Evolutionary conservation across 495 filamentous ascomycete genomes (phyloP).

Genomic region (Aspergillus panamensis): DNA sequence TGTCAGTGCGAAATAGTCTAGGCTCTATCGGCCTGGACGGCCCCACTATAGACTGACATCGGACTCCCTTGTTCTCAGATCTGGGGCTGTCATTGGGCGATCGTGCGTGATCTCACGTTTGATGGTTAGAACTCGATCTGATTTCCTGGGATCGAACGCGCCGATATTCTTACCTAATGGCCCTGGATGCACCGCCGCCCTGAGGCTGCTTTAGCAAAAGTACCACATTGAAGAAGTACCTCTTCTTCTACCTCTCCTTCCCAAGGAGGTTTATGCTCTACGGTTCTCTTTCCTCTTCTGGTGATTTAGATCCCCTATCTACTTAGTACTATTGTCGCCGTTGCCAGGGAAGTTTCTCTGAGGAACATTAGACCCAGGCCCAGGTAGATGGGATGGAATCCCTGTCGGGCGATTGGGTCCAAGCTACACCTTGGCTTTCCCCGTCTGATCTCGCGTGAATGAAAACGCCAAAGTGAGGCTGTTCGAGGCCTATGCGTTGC

Average conservation of each 20-base stretch:
- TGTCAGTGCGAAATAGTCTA: conserved; percentile 11
- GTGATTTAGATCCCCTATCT: background rate
- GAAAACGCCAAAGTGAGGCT: background rate
- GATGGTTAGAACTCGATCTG: conserved; percentile 15
- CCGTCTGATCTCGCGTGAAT: background rate
- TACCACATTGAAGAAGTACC: conserved; percentile 5
- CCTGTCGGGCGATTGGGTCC: background rate
- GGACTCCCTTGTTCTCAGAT: conserved; percentile 4
- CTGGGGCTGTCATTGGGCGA: conserved; percentile 16
- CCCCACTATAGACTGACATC: conserved; percentile 4
- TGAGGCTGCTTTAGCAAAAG: background rate
- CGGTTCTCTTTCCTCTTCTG: background rate
- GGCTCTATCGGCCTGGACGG: conserved; percentile 8
- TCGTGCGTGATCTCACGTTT: conserved; percentile 9
- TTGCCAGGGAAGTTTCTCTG: conserved; percentile 8
- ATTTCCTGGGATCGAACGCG: conserved; percentile 16
- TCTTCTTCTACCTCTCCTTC: background rate
- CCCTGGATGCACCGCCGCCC: background rate
- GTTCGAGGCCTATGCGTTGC: background rate
- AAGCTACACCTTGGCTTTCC: conserved; percentile 1
- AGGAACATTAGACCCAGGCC: conserved; percentile 6
- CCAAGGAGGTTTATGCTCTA: conserved; percentile 1
- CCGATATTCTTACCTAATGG: background rate
- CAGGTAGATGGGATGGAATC: conserved; percentile 19
- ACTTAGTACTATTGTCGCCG: conserved; percentile 1